Conservation (phyloP, 2,329 filamentous ascomycete species). For the Exophiala alcalophila region DNA sequence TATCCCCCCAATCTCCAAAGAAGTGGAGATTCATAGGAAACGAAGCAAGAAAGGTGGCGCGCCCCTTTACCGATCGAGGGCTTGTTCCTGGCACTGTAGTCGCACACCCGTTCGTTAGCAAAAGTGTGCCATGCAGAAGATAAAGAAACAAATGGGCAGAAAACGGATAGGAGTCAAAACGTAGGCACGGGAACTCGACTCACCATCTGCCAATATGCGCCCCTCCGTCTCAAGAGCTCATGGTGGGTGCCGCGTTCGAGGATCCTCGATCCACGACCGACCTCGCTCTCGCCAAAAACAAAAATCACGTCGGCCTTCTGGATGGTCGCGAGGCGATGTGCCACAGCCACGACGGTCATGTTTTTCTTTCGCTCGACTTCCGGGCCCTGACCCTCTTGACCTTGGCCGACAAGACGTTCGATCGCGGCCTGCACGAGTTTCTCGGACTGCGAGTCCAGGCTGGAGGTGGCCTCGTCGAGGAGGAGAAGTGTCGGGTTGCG, state of each 20-base stretch:
- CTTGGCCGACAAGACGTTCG: conserved; percentile 56
- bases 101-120: too few species aligned
- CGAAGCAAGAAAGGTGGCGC: background rate
- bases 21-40: too few species aligned
- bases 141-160: background rate
- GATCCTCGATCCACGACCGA: conserved; percentile 42
- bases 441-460: conserved; percentile 65
- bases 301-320: conserved; percentile 79
- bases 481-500: conserved; percentile 53
- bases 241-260: conserved; percentile 61
- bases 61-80: conserved; percentile 29
- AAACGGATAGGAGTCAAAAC: conserved; percentile 27
- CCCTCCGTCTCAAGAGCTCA: conserved; percentile 52
- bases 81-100: conserved; percentile 27
- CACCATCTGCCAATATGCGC: conserved; percentile 54
- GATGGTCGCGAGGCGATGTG: conserved; percentile 72
- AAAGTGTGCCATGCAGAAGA: too few species aligned
- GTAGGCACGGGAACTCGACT: conserved; percentile 36
- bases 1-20: too few species aligned
- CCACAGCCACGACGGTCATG: conserved; percentile 68
- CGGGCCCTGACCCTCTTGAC: too few species aligned
- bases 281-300: conserved; percentile 63
- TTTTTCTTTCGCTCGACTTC: too few species aligned
- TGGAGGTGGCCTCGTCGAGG: conserved; percentile 59
- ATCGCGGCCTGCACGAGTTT: conserved; percentile 66